Base-by-base conservation (phyloP, 73 alveolate species). In the Paramecium primaurelia region DNA sequence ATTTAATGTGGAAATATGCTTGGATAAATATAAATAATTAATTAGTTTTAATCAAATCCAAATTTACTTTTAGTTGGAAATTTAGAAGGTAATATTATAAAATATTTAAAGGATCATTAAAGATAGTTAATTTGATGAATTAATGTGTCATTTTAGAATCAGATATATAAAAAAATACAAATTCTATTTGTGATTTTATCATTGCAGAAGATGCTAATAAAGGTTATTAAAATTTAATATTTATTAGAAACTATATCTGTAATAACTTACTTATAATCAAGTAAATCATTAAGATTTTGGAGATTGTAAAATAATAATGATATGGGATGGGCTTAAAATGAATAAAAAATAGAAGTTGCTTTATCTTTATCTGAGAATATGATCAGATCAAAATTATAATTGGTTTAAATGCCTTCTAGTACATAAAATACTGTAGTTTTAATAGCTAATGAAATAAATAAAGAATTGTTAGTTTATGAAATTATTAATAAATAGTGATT, bases 391-490 rank as follows among this genome's bases (percentile, higher is more conserved):
- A 80, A 80, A 45, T 30, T 80, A 3, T 26, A 80, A 80, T 25
- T 80, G 8, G 91, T 80, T 49, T 80, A 40, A 49, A 80, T 80
- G 91, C 91, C 91, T 25, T 80, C 47, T 26, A 80, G 75, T 22
- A 45, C 64, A 40, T 20, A 28, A 20, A 80, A 80, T 45, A 34
- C 91, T 40, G 47, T 80, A 20, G 91, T 80, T 25, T 20, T 80
- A 32, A 80, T 80, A 47, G 91, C 91, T 20, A 80, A 80, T 47
- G 91, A 80, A 47, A 36, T 28, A 25, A 80, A 80, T 26, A 80
- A 49, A 47, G 91, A 80, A 20, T 80, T 80, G 30, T 80, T 80
- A 80, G 91, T 80, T 47, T 80, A 80, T 80, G 91, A 80, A 80
- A 80, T 80, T 22, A 80, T 45, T 45, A 64, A 40, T 32, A 32